Evolutionary conservation across 306 rosid genomes (phyloP), one percentile per base, ranked within the genome.

Genomic region (Corylus americana): DNA sequence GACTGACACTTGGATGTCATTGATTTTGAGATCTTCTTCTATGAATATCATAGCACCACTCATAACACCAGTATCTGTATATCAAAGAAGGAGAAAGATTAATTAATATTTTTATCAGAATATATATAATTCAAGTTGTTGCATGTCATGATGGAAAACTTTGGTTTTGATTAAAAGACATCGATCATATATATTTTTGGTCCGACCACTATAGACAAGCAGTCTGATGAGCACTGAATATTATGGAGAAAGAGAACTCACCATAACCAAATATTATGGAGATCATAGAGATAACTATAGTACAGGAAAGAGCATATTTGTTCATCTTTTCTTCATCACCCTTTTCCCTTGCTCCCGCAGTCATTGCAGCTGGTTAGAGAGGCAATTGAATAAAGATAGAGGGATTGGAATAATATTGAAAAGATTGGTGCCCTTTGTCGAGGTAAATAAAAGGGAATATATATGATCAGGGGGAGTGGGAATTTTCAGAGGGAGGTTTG

Each of bases 21-120:
- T 86, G 81, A 92, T 95, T 64, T 85, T 80, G 4, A 95, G 67
- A 13, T 92, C 98, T 0, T 95, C 98, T 75, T 95, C 80, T 45
- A 95, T 95, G 86, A 91, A 95, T 70, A 92, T 48, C 91, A 91
- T 78, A 9, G 98, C 98, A 59, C 98, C 98, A 81, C 97, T 91
- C 98, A 95, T 95, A 2, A 95, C 98, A 25, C 97, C 98, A 0
- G 97, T 91, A 54, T 92, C 98, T 92, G 82, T 61, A 85, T 0
- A n/a, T 44, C 49, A 3, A 49, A 25, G 5, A 62, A 4, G 58
- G 27, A 37, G 16, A 17, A 55, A 35, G 47, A 67, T 12, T 42
- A 12, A 42, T 54, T 63, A 25, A 10, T 6, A 49, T 18, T 31
- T 31, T 31, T 1, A 31, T 31, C 35, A 31, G 35, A 31, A 31